Percentiles rank a stretch among this genome's conserved stretches.
Conservation (phyloP, 495 filamentous ascomycete species). For the Apiosordaria backusii region DNA sequence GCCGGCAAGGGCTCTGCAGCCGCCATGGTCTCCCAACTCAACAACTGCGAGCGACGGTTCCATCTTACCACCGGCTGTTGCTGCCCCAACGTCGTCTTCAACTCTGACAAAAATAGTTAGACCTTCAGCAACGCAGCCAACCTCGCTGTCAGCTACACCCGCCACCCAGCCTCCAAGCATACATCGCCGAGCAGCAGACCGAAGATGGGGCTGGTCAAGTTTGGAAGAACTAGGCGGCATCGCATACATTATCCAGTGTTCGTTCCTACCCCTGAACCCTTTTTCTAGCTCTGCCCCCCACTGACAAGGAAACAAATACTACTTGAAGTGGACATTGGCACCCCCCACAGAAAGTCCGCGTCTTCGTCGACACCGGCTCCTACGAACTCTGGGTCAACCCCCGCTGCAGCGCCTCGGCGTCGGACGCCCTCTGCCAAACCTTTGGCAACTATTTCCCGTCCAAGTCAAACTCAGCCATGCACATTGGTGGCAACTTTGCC, state of each 20-base stretch:
- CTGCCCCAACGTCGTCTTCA: background rate
- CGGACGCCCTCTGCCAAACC: constrained; percentile 32
- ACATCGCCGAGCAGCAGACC: constrained; percentile 3
- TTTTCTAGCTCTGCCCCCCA: background rate
- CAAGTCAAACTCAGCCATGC: constrained; percentile 35
- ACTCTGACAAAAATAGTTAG: background rate
- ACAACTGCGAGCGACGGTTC: too few relatives aligned
- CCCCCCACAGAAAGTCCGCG: constrained; percentile 39
- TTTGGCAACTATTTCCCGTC: constrained; percentile 41
- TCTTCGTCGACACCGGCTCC: constrained; percentile 47
- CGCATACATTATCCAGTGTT: constrained; percentile 41
- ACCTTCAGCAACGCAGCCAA: background rate
- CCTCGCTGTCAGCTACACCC: background rate
- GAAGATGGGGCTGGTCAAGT: constrained; percentile 31
- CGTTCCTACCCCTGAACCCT: constrained; percentile 2
- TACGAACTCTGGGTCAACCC: constrained; percentile 47
- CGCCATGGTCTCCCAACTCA: background rate
- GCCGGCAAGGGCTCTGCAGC: background rate
- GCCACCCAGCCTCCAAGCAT: background rate
- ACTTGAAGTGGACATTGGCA: constrained; percentile 40
- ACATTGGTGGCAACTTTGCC: constrained; percentile 33
- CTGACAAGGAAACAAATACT: background rate
- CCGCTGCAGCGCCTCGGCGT: constrained; percentile 38
- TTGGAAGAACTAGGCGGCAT: constrained; percentile 35
- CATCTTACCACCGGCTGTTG: background rate